Percentiles rank a stretch among this genome's conserved stretches.
These are phyloP conservation scores for Coemansia sp. DNA, from an alignment of 192 early-diverging fungal genomes.

Conservation along the genomic window DNA sequence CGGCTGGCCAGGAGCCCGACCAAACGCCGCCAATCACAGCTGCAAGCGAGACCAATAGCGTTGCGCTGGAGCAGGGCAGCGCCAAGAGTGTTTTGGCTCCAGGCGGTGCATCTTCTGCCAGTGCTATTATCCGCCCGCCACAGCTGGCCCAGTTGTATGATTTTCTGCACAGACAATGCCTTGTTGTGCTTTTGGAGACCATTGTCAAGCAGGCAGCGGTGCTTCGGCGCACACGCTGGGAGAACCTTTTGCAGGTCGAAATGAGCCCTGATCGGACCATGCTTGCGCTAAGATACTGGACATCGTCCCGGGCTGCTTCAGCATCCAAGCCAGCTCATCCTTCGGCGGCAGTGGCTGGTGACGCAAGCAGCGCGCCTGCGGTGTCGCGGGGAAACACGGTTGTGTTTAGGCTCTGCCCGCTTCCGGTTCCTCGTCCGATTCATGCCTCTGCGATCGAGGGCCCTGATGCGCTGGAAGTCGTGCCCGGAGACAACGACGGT, in stretches of 20 bases:
- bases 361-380: neutral
- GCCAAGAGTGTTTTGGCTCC: neutral
- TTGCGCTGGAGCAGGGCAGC: neutral
- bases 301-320: conserved; percentile 27
- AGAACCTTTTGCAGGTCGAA: conserved; percentile 41
- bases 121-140: conserved; percentile 32
- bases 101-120: neutral
- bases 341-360: neutral
- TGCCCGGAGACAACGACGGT: conserved; percentile 3
- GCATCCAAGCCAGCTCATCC: neutral
- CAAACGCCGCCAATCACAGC: neutral
- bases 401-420: conserved; percentile 22
- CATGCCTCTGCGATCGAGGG: conserved; percentile 34
- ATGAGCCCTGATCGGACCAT: conserved; percentile 28
- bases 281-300: conserved; percentile 47
- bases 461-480: conserved; percentile 19
- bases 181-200: conserved; percentile 68
- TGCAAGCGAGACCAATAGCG: neutral
- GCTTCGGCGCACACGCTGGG: conserved; percentile 46
- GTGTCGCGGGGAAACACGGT: conserved; percentile 19
- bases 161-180: conserved; percentile 67
- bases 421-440: conserved; percentile 46
- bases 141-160: conserved; percentile 74
- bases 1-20: neutral
- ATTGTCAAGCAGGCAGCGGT: conserved; percentile 61